phyloP scores from a whole-genome alignment of 352 stramenopile genomes.

The Globisporangium emineosum region DNA sequence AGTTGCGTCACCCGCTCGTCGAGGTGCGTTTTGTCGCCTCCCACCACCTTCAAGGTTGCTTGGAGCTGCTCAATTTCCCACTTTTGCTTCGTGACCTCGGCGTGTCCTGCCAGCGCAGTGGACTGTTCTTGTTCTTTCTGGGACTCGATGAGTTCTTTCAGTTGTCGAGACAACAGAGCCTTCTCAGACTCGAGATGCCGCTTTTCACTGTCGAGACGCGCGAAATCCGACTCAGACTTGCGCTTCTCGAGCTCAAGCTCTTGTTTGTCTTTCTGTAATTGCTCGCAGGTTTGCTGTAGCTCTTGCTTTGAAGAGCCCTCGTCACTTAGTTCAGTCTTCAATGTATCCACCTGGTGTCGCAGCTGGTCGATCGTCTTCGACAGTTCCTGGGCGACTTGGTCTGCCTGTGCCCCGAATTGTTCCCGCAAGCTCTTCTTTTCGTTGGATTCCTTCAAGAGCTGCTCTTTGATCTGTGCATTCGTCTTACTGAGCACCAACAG shows the following conservation, averaged over 20 bases:
- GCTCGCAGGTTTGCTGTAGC: slow-evolving; percentile 21
- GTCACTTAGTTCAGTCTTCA: not conserved
- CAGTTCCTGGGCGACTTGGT: slow-evolving; percentile 11
- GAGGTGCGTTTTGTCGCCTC: slow-evolving; percentile 41
- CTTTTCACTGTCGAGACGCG: slow-evolving; percentile 33
- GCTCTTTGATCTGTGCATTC: slow-evolving; percentile 38
- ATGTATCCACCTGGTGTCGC: not conserved
- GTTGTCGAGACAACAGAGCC: slow-evolving; percentile 13
- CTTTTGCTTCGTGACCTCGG: slow-evolving; percentile 30
- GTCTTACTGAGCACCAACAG: slow-evolving; percentile 22
- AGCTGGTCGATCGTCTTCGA: slow-evolving; percentile 12
- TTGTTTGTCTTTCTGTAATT: slow-evolving; percentile 25
- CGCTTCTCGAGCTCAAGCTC: slow-evolving; percentile 22
- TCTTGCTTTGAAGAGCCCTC: slow-evolving; percentile 19
- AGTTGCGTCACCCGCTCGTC: slow-evolving; percentile 23
- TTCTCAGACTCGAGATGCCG: slow-evolving; percentile 35
- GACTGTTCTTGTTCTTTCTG: slow-evolving; percentile 20
- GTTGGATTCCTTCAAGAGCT: slow-evolving; percentile 39
- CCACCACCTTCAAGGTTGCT: slow-evolving; percentile 27
- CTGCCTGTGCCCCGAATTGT: slow-evolving; percentile 21
- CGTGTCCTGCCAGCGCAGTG: slow-evolving; percentile 14
- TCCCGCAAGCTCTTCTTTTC: slow-evolving; percentile 37
- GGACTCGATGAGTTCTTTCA: slow-evolving; percentile 13
- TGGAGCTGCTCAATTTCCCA: slow-evolving; percentile 53
- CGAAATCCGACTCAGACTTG: slow-evolving; percentile 14